Percentiles rank a stretch among this genome's conserved stretches.
These are phyloP conservation scores for Penicillium glabrum DNA, from an alignment of 2,329 filamentous ascomycete genomes.

Conservation along the genomic window DNA sequence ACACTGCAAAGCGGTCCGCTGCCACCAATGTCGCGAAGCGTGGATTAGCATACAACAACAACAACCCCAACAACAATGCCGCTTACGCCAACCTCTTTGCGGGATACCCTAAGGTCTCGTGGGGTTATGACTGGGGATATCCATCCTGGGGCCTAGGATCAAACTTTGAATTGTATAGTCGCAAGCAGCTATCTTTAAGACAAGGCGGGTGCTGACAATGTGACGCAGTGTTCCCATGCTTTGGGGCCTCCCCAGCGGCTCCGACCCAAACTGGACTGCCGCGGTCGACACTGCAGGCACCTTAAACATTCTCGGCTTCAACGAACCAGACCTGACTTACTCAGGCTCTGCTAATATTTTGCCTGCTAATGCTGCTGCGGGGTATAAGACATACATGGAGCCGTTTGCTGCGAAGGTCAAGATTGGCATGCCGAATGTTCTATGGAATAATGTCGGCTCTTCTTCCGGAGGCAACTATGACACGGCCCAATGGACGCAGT, in stretches of 20 bases:
- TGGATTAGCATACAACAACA: background rate
- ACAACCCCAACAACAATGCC: background rate
- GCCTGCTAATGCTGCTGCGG: background rate
- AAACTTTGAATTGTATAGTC: background rate
- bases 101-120: background rate
- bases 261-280: background rate
- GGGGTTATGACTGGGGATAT: background rate
- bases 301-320: background rate
- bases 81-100: background rate
- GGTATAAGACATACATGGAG: background rate
- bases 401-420: background rate
- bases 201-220: background rate
- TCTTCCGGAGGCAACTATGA: background rate
- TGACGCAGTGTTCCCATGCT: background rate
- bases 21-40: background rate
- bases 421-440: background rate
- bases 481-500: background rate
- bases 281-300: background rate
- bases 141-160: background rate
- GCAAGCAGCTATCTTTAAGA: background rate
- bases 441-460: background rate
- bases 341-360: background rate
- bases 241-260: background rate
- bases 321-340: background rate
- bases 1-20: background rate